phyloP scores from a whole-genome alignment of 2,329 filamentous ascomycete species.

The Sarocladiaceae sp. region DNA sequence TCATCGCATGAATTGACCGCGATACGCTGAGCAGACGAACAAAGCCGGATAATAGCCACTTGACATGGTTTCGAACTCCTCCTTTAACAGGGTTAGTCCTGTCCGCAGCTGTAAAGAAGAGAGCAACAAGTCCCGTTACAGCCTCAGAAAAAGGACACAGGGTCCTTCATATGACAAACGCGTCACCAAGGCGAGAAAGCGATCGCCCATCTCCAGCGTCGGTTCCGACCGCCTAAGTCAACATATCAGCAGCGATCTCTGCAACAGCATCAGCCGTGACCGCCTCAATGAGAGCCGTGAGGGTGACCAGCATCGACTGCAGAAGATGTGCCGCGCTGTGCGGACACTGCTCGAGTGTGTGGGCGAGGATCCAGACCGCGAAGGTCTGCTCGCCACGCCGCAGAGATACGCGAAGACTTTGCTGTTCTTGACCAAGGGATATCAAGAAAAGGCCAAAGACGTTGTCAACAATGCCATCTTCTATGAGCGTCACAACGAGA shows the following conservation, averaged over 20 bases:
- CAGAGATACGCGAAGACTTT: slow-evolving; percentile 90
- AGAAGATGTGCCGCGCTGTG: slow-evolving; percentile 55
- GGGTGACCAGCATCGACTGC: slow-evolving; percentile 40
- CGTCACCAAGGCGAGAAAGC: neutral
- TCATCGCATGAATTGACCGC: neutral
- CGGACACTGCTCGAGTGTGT: slow-evolving; percentile 61
- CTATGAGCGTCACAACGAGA: slow-evolving; percentile 91
- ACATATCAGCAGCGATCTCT: slow-evolving; percentile 12
- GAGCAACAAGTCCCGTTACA: neutral
- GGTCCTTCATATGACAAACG: neutral
- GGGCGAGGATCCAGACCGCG: slow-evolving; percentile 59
- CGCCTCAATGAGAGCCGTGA: slow-evolving; percentile 46
- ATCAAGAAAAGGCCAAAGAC: slow-evolving; percentile 86
- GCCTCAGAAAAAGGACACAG: neutral
- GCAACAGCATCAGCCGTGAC: slow-evolving; percentile 47
- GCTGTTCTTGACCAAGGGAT: slow-evolving; percentile 93
- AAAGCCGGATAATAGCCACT: neutral
- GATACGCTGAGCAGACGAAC: neutral
- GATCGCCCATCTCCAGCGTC: slow-evolving; percentile 1
- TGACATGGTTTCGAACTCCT: neutral
- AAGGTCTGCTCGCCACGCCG: slow-evolving; percentile 62
- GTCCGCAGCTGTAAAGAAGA: neutral
- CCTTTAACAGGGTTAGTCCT: neutral
- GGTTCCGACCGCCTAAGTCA: neutral
- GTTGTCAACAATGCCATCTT: slow-evolving; percentile 93